A percentile compares a stretch with the other conserved stretches of the same genome.
Conservation (phyloP, 164 flowering plant genomes). For the Macadamia tetraphylla region DNA sequence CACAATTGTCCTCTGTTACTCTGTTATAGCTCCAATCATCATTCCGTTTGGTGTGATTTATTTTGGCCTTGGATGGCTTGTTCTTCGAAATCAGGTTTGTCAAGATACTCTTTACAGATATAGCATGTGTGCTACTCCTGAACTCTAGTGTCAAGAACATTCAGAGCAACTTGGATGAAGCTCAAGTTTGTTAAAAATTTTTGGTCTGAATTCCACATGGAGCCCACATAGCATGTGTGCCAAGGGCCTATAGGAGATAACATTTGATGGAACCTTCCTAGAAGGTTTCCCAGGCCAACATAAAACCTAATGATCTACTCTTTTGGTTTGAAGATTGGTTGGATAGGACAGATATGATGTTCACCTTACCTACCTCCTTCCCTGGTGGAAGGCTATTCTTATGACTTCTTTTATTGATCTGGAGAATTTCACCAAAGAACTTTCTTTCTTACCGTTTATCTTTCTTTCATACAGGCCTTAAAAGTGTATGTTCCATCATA, state of each 20-base stretch:
- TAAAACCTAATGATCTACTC: no score
- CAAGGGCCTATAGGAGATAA: no score
- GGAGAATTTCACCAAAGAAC: no score
- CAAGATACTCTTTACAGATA: not conserved
- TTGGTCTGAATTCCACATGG: no score
- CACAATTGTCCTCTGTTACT: conserved; percentile 76
- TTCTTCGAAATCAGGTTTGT: conserved; percentile 83
- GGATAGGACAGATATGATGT: no score
- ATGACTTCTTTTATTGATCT: not conserved
- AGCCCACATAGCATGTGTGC: no score
- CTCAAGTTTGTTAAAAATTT: no score
- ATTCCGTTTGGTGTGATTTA: conserved; percentile 75
- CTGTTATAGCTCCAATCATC: conserved; percentile 84
- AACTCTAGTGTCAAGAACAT: no score
- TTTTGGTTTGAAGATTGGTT: no score
- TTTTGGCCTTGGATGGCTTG: conserved; percentile 89
- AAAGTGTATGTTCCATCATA: conserved; percentile 87
- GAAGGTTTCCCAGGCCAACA: no score
- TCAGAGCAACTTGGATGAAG: no score
- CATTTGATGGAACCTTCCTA: no score
- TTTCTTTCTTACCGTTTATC: not conserved
- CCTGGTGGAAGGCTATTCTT: not conserved
- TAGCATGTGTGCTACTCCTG: not conserved
- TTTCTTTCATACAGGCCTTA: conserved; percentile 47
- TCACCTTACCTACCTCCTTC: not conserved